phyloP scores from a whole-genome alignment of 140 eudicot genomes.

The Senecio squalidus region DNA sequence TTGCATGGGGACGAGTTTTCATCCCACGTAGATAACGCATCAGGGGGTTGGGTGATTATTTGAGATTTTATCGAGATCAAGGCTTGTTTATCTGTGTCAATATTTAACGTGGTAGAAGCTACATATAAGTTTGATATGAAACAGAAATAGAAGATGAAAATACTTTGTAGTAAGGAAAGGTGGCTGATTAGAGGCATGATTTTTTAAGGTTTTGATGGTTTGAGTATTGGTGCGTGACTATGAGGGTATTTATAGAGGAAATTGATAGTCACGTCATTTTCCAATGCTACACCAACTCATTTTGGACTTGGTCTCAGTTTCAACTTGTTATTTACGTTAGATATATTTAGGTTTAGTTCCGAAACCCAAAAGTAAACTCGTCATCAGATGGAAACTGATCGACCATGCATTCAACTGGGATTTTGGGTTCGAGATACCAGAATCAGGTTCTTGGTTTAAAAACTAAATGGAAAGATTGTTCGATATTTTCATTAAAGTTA shows the following conservation, averaged over 20 bases:
- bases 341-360: not conserved
- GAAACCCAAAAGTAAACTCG: too few species aligned
- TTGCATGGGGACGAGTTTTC: conserved; percentile 53
- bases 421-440: too few species aligned
- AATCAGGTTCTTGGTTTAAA: too few species aligned
- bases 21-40: conserved; percentile 45
- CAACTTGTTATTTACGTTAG: not conserved
- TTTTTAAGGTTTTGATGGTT: not conserved
- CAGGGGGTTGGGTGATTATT: conserved; percentile 21
- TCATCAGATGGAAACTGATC: too few species aligned
- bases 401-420: too few species aligned
- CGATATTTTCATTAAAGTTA: too few species aligned
- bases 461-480: too few species aligned
- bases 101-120: conserved; percentile 22
- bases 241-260: not conserved
- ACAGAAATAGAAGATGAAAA: conserved; percentile 8
- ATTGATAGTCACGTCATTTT: not conserved
- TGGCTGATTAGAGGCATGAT: conserved; percentile 7
- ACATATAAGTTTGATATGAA: conserved; percentile 6
- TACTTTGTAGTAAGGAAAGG: conserved; percentile 15
- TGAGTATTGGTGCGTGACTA: not conserved
- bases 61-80: conserved; percentile 50
- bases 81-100: conserved; percentile 50
- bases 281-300: not conserved
- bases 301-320: conserved; percentile 1